Conservation (phyloP, 441 rosid species). For the Adansonia gregorii region DNA sequence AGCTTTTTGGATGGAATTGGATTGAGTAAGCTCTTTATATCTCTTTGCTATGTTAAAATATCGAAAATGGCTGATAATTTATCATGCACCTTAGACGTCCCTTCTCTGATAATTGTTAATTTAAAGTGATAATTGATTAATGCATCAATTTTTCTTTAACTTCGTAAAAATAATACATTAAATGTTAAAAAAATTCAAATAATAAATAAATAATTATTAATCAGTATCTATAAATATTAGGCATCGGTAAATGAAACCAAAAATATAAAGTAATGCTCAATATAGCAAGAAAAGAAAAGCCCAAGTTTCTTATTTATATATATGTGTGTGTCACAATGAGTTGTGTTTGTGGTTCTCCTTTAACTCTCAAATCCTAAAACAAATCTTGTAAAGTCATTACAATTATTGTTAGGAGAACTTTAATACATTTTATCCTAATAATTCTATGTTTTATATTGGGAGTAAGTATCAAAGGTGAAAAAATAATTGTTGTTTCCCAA, state of each 20-base stretch:
- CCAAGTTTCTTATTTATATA: not conserved
- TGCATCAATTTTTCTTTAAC: too few species aligned
- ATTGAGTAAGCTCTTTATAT: not conserved
- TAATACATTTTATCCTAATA: not conserved
- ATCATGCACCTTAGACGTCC: not conserved
- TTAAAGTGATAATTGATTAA: too few species aligned
- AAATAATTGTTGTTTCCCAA: not conserved
- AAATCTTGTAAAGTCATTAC: not conserved
- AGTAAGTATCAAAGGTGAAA: not conserved
- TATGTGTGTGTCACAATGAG: not conserved
- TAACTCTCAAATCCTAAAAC: not conserved
- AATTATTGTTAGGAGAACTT: conserved; percentile 9
- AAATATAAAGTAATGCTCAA: too few species aligned
- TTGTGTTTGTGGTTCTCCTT: not conserved
- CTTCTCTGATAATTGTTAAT: too few species aligned
- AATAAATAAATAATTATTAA: too few species aligned
- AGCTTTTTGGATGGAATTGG: conserved; percentile 17
- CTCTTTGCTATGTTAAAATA: conserved; percentile 7
- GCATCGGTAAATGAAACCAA: not conserved
- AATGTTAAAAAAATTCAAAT: too few species aligned
- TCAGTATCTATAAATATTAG: not conserved
- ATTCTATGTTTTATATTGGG: not conserved
- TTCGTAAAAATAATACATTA: too few species aligned
- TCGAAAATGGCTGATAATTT: not conserved
- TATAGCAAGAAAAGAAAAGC: too few species aligned